Conservation (phyloP, 371 early-diverging fungal species). For the Basidiobolus heterosporus region DNA sequence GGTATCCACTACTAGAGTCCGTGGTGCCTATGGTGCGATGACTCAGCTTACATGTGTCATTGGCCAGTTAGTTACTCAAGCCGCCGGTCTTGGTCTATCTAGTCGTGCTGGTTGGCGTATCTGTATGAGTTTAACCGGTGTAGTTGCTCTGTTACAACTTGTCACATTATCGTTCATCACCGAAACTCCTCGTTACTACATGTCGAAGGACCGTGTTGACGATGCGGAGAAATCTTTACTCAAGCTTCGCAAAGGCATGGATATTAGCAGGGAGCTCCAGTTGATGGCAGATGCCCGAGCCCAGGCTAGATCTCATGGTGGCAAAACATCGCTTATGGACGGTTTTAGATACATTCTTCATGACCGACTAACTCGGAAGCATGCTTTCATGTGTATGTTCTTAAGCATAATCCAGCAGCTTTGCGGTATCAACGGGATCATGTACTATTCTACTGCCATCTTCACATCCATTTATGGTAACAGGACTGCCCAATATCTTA, state of each 20-base stretch:
- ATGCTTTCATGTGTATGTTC: slow-evolving; percentile 28
- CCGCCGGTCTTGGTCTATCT: slow-evolving; percentile 34
- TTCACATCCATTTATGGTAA: slow-evolving; percentile 37
- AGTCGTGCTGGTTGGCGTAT: slow-evolving; percentile 50
- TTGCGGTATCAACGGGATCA: slow-evolving; percentile 51
- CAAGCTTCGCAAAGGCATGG: slow-evolving; percentile 36
- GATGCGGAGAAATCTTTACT: slow-evolving; percentile 48
- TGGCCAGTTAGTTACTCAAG: slow-evolving; percentile 52
- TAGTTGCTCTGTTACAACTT: slow-evolving; percentile 48
- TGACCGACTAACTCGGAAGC: slow-evolving; percentile 14
- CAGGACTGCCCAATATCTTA: slow-evolving; percentile 38
- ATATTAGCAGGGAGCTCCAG: slow-evolving; percentile 27
- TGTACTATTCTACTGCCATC: slow-evolving; percentile 55
- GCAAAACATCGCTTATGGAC: slow-evolving; percentile 6
- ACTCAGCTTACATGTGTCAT: slow-evolving; percentile 63
- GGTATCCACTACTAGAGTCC: slow-evolving; percentile 44
- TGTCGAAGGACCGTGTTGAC: slow-evolving; percentile 26
- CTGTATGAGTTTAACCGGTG: slow-evolving; percentile 33
- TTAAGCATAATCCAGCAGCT: slow-evolving; percentile 48
- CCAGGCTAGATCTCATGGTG: background rate
- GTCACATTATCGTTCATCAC: slow-evolving; percentile 46
- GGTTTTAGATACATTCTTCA: too few species aligned
- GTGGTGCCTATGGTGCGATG: slow-evolving; percentile 54
- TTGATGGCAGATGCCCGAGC: slow-evolving; percentile 23
- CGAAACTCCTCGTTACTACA: slow-evolving; percentile 81